Percentiles rank a stretch among this genome's conserved stretches.
These are phyloP conservation scores for Ustilago loliicola DNA, from an alignment of 1,284 basidiomycete genomes.

Conservation along the genomic window DNA sequence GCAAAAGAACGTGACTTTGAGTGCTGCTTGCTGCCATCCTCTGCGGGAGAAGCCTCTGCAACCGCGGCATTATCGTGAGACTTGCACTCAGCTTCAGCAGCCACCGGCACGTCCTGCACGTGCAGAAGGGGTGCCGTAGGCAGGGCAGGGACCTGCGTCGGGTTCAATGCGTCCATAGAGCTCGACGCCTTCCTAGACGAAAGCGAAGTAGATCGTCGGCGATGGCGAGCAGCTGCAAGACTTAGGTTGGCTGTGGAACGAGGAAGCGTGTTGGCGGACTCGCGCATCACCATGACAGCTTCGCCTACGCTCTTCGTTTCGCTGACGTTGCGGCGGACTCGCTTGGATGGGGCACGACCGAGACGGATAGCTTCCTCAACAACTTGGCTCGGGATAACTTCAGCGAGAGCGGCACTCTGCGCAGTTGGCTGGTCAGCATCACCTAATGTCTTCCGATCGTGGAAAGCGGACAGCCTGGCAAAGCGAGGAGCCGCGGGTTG, in stretches of 20 bases:
- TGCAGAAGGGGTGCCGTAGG: background rate
- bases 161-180: constrained; percentile 8
- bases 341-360: constrained; percentile 48
- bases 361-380: constrained; percentile 45
- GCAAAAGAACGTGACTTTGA: constrained; percentile 37
- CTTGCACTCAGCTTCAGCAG: background rate
- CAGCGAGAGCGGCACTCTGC: background rate
- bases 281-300: constrained; percentile 31
- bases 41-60: background rate
- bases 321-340: constrained; percentile 38
- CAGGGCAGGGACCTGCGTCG: constrained; percentile 16
- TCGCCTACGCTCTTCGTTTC: constrained; percentile 34
- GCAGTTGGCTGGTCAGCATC: background rate
- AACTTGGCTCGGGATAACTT: background rate
- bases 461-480: constrained; percentile 43
- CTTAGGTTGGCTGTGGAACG: background rate
- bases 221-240: constrained; percentile 11
- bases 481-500: constrained; percentile 2
- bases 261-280: background rate
- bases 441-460: constrained; percentile 25
- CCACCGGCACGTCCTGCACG: background rate
- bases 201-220: constrained; percentile 17
- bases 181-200: constrained; percentile 17
- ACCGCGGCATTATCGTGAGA: background rate
- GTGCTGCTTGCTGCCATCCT: constrained; percentile 15